phyloP scores from a whole-genome alignment of 441 rosid genomes.

The Aleurites moluccanus region DNA sequence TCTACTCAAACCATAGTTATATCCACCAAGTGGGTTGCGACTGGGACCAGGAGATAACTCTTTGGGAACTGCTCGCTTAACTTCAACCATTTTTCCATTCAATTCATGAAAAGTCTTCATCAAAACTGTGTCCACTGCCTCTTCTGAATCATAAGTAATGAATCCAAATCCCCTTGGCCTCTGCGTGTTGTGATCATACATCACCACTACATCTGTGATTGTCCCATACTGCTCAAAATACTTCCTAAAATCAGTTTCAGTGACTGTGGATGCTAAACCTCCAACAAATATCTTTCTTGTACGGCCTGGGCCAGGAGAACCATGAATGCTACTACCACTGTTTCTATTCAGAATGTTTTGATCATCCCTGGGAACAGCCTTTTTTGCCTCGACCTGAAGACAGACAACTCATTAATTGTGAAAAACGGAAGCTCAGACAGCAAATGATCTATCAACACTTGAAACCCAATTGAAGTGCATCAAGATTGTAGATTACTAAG shows the following conservation, averaged over 20 bases:
- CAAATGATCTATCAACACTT: neutral
- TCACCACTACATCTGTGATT: conserved; percentile 86
- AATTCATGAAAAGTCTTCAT: conserved; percentile 82
- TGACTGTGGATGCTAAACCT: conserved; percentile 87
- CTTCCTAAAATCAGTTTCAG: conserved; percentile 79
- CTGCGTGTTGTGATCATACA: conserved; percentile 90
- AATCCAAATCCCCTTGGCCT: conserved; percentile 95
- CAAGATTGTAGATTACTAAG: neutral
- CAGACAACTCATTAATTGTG: conserved; percentile 10
- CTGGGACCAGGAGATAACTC: conserved; percentile 78
- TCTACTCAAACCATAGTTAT: conserved; percentile 62
- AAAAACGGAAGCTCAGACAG: conserved; percentile 10
- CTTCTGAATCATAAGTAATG: conserved; percentile 85
- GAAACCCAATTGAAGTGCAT: neutral
- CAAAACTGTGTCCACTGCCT: conserved; percentile 78
- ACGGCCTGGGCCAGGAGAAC: conserved; percentile 79
- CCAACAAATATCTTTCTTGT: conserved; percentile 93
- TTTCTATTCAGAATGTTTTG: conserved; percentile 62
- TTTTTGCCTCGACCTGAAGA: conserved; percentile 88
- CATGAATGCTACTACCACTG: conserved; percentile 62
- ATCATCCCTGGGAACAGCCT: conserved; percentile 93
- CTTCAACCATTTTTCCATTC: conserved; percentile 85
- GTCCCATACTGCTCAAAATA: conserved; percentile 89
- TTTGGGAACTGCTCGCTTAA: conserved; percentile 83
- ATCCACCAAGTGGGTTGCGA: conserved; percentile 73